Percentiles rank a stretch among this genome's conserved stretches.
Evolutionary conservation across 352 stramenopile genomes (phyloP).

Genomic region (Phytophthora citricola): DNA sequence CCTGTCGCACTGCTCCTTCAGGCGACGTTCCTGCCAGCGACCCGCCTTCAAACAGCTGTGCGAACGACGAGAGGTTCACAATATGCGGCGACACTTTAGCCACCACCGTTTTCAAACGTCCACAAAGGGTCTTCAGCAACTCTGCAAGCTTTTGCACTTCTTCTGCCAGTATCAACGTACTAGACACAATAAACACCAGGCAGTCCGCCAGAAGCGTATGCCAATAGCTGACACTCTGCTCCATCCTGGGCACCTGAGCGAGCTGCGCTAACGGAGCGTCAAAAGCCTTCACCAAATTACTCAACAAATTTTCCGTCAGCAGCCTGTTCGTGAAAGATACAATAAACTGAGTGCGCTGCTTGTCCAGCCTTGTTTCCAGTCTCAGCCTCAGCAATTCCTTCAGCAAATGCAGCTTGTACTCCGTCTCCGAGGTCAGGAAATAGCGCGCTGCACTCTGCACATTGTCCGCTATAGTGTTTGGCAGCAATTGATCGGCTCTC

Average conservation of each 20-base stretch:
- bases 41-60: conserved; percentile 75
- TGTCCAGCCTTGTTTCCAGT: conserved; percentile 62
- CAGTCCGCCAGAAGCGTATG: conserved; percentile 76
- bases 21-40: conserved; percentile 68
- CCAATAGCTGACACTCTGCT: conserved; percentile 81
- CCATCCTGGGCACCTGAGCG: conserved; percentile 60
- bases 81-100: conserved; percentile 84
- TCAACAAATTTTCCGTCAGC: conserved; percentile 52
- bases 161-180: conserved; percentile 49
- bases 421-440: conserved; percentile 77
- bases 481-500: conserved; percentile 67
- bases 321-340: conserved; percentile 76
- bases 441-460: conserved; percentile 77
- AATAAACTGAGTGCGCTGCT: conserved; percentile 69
- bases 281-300: conserved; percentile 57
- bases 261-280: conserved; percentile 60
- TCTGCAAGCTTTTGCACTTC: conserved; percentile 65
- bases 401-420: conserved; percentile 77
- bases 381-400: conserved; percentile 79
- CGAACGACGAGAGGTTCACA: conserved; percentile 80
- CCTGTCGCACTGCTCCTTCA: conserved; percentile 73
- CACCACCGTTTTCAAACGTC: conserved; percentile 61
- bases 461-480: conserved; percentile 50
- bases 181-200: conserved; percentile 68
- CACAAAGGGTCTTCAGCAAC: conserved; percentile 64